Evolutionary conservation across 768 basidiomycete species (phyloP), one percentile per base, ranked within the genome.

Genomic region (Suillus luteus): DNA sequence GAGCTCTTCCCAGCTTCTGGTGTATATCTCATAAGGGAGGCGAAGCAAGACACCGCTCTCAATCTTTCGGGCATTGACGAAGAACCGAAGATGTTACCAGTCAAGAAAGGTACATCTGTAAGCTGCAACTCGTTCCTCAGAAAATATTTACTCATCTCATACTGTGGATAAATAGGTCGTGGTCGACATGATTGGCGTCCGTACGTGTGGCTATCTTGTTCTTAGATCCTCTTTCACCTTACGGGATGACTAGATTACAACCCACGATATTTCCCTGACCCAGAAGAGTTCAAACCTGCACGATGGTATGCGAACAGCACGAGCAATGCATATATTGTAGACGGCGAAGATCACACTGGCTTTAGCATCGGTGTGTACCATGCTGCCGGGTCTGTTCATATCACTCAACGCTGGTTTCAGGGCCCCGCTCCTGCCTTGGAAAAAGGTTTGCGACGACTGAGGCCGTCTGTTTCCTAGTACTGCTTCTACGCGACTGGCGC

Each of bases 391-490:
- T 15, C 19, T 6, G 37, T 37, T 57, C 17, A 24, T 51, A 15
- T 4, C 10, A 43, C 5, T 63, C 41, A n/a, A 12, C 10, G 54
- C 63, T 48, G 67, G 52, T 15, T 64, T 31, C 64, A 80, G 83
- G 83, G 55, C 83, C 84, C 37, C 80, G 85, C 17, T 68, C 71
- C 17, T 88, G 86, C 65, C 72, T 86, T 14, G 86, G 86, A 5
- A 75, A 83, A 35, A 84, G 80, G 64, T 88, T 88, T 66, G 83
- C 86, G 3, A 77, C 79, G 1, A 79, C 77, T 0, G 85, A 88
- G 68, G 77, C 79, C 2, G 79, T 87, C 19, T 80, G 79, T 57
- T 84, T 87, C 75, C 77, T 88, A 22, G 78, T 83, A 1, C 72
- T 78, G 67, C 68, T 87, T 9, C 71, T 86, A 24, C 77, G 83